Conservation (phyloP, 495 filamentous ascomycete genomes). For the Astrocystis sublimbata region DNA sequence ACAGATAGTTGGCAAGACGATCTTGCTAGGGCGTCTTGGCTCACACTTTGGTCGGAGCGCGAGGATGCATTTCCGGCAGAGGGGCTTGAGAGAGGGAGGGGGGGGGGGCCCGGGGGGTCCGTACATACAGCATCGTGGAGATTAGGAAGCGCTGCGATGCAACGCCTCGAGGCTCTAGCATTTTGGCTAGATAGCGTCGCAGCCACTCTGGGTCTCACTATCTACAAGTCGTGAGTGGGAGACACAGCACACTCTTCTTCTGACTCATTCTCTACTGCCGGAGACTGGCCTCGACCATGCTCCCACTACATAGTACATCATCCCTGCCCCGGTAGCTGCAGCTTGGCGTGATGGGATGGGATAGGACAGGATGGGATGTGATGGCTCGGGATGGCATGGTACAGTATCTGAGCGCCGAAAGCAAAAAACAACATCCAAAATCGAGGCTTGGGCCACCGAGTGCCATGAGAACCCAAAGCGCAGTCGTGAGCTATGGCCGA, state of each 20-base stretch:
- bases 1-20: conserved; percentile 5
- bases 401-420: conserved; percentile 6
- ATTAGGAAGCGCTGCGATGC: conserved; percentile 16
- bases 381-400: too few relatives aligned
- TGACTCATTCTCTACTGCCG: conserved; percentile 18
- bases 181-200: conserved; percentile 14
- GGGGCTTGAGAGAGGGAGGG: neutral
- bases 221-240: neutral
- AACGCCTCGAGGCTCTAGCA: conserved; percentile 12
- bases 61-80: conserved; percentile 9
- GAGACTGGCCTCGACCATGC: conserved; percentile 17
- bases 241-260: neutral
- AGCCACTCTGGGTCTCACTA: neutral
- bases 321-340: conserved; percentile 1
- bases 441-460: conserved; percentile 13
- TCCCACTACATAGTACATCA: neutral
- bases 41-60: conserved; percentile 11
- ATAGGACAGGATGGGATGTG: too few relatives aligned
- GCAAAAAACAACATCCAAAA: neutral
- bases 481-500: neutral
- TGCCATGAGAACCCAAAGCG: conserved; percentile 8
- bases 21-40: conserved; percentile 8
- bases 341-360: too few relatives aligned
- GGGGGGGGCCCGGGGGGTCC: too few relatives aligned
- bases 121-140: conserved; percentile 10